phyloP scores from a whole-genome alignment of 768 basidiomycete species.

The Brasilioporus rufonigricans region DNA sequence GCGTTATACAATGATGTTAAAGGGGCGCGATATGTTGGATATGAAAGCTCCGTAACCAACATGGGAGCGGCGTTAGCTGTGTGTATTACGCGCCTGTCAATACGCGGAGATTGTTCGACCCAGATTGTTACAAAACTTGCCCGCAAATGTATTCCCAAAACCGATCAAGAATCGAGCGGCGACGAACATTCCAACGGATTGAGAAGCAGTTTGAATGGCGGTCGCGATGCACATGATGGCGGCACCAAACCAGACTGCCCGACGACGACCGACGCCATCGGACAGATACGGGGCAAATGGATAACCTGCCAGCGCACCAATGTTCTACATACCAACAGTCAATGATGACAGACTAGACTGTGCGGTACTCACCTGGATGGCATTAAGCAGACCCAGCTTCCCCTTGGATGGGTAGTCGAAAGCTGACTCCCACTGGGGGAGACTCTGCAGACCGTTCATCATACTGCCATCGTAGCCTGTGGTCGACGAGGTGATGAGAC shows the following conservation, averaged over 20 bases:
- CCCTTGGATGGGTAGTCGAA: slow-evolving; percentile 58
- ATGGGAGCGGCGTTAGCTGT: slow-evolving; percentile 73
- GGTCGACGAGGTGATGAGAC: slow-evolving; percentile 72
- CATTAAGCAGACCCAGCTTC: slow-evolving; percentile 66
- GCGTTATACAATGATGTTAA: slow-evolving; percentile 80
- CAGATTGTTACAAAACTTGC: slow-evolving; percentile 27
- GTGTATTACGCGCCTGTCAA: no score
- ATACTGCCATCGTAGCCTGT: slow-evolving; percentile 77
- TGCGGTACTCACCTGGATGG: slow-evolving; percentile 56
- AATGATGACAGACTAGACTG: neutral
- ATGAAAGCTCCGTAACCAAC: slow-evolving; percentile 83
- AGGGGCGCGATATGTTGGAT: slow-evolving; percentile 77
- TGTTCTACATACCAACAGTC: slow-evolving; percentile 44
- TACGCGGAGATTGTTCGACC: no score
- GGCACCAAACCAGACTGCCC: slow-evolving; percentile 66
- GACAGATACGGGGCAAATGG: slow-evolving; percentile 72
- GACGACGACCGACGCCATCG: slow-evolving; percentile 68
- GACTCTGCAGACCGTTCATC: slow-evolving; percentile 78
- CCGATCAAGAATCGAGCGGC: slow-evolving; percentile 78
- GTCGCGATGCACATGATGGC: slow-evolving; percentile 68
- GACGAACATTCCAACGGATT: slow-evolving; percentile 76
- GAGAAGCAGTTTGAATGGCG: slow-evolving; percentile 65
- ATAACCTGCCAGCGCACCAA: slow-evolving; percentile 64
- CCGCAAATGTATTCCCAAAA: slow-evolving; percentile 72
- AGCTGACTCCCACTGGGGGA: slow-evolving; percentile 59